Evolutionary conservation across 2,329 filamentous ascomycete genomes (phyloP), one percentile per base, ranked within the genome.

Genomic region (Paecilomyces sp.): DNA sequence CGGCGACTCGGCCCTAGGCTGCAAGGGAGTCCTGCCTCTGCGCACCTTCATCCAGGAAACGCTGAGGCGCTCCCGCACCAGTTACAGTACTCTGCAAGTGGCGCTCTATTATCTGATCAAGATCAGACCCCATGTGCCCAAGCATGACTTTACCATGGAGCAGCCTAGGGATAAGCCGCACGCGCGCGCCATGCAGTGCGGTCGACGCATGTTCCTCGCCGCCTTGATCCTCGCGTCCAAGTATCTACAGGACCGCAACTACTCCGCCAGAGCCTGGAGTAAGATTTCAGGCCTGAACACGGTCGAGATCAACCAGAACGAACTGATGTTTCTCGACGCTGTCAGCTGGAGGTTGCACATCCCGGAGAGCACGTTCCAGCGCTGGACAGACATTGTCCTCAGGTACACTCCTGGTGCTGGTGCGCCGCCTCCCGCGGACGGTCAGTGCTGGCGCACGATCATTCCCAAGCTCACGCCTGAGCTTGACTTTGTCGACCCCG

Each of bases 31-130:
- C 62, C 80, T 99, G 65, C 92, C 93, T 61, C 82, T 99, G 69
- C 90, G 92, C 66, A 96, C 89, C 58, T 99, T 97, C 74, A 97
- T 99, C 69, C 92, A 97, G 77, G 94, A 97, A 81, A 97, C 94
- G 22, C 82, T 99, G 65, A 90, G 92, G 67, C 87, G 94, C 68
- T 99, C 94, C 62, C 88, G 93, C 69, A 96, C 94, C 52, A 97
- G 92, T 79, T 99, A 97, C 79, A 97, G 93, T 61, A 99, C 94
- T 31, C 81, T 99, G 58, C 94, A 97, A 77, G 94, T 99, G 62
- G 93, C 94, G 28, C 81, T 99, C 63, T 99, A 97, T 76, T 99
- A 99, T 74, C 80, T 99, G 70, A 88, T 99, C 70, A 83, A 97
- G 67, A 92, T 99, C 75, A 96, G 95, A 79, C 85, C 90, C 24